Evolutionary conservation across 1,284 basidiomycete genomes (phyloP).

Genomic region (Leccinum fuscescens): DNA sequence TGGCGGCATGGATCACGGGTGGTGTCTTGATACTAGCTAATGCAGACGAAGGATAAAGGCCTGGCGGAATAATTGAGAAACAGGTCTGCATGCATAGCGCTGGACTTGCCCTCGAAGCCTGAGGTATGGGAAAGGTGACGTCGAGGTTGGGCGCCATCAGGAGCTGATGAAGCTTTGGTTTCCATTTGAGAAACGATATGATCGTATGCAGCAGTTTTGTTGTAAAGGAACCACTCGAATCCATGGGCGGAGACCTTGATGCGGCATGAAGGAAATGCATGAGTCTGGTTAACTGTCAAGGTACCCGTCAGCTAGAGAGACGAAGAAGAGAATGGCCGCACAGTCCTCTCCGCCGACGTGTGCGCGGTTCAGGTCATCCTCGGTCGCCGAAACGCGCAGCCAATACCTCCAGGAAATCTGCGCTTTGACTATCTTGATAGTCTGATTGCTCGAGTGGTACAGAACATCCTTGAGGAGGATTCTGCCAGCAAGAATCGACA

Average conservation of each 20-base stretch:
- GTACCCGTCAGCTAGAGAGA: conserved; percentile 7
- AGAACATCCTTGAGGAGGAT: conserved; percentile 82
- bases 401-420: conserved; percentile 91
- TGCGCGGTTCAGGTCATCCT: conserved; percentile 61
- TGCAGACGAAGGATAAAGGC: conserved; percentile 33
- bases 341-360: conserved; percentile 50
- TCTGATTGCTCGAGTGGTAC: conserved; percentile 90
- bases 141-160: conserved; percentile 17
- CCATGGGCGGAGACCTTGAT: conserved; percentile 79
- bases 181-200: conserved; percentile 77
- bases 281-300: conserved; percentile 35
- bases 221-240: conserved; percentile 89
- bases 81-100: conserved; percentile 9
- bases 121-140: conserved; percentile 27
- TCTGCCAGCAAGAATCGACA: conserved; percentile 84
- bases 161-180: conserved; percentile 34
- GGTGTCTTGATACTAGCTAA: conserved; percentile 42
- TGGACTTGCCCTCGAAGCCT: conserved; percentile 28
- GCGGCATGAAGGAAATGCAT: conserved; percentile 62
- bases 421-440: conserved; percentile 76
- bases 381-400: conserved; percentile 70
- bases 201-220: conserved; percentile 85
- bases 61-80: conserved; percentile 23
- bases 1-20: conserved; percentile 41
- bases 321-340: conserved; percentile 30